Evolutionary conservation across 108 stramenopile species (phyloP).

Genomic region (Nitzschia sp.): DNA sequence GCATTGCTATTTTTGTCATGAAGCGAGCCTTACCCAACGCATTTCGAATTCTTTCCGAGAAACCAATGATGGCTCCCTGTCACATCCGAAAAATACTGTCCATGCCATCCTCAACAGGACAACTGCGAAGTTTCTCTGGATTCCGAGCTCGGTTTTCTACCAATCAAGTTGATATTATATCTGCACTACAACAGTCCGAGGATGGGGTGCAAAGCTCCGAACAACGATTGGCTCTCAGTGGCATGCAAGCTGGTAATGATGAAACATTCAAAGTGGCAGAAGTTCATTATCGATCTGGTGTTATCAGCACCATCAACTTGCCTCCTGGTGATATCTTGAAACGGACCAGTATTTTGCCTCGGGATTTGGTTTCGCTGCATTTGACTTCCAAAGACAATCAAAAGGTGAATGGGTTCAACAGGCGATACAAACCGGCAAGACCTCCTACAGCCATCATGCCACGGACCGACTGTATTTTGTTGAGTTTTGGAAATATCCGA

Average conservation of each 20-base stretch:
- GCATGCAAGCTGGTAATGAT: neutral
- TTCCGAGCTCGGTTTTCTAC: neutral
- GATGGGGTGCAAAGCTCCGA: neutral
- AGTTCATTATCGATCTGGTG: slow-evolving; percentile 20
- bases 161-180: neutral
- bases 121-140: neutral
- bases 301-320: slow-evolving; percentile 31
- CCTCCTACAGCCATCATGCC: slow-evolving; percentile 74
- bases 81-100: too few relatives aligned
- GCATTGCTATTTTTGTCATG: too few relatives aligned
- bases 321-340: slow-evolving; percentile 52
- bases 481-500: slow-evolving; percentile 75
- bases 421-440: slow-evolving; percentile 45
- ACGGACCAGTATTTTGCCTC: slow-evolving; percentile 58
- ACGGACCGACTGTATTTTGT: slow-evolving; percentile 59
- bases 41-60: too few relatives aligned
- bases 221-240: neutral
- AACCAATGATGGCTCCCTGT: too few relatives aligned
- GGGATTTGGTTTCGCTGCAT: slow-evolving; percentile 78
- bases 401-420: slow-evolving; percentile 6
- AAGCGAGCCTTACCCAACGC: too few relatives aligned
- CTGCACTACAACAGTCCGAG: slow-evolving; percentile 7
- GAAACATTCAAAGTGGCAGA: slow-evolving; percentile 34
- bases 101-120: too few relatives aligned
- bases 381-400: slow-evolving; percentile 34